Evolutionary conservation across 2,329 filamentous ascomycete genomes (phyloP).

Genomic region (Diaporthe ampelina): DNA sequence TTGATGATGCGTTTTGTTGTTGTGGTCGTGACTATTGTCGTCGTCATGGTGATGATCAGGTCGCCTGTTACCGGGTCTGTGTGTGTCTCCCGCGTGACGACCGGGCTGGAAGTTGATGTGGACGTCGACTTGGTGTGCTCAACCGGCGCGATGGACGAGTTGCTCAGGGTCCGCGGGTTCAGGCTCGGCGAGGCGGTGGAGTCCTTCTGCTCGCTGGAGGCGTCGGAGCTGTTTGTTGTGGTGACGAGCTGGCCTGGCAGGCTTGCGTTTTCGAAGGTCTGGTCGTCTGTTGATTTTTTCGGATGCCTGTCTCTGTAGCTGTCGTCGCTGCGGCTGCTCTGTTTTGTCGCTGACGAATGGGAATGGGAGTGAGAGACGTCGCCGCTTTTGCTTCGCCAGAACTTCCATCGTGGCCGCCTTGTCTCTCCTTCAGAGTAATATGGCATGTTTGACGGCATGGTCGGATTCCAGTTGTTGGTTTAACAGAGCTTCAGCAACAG

Average conservation of each 20-base stretch:
- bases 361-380: not conserved
- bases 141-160: slow-evolving; percentile 11
- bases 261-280: not conserved
- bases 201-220: slow-evolving; percentile 13
- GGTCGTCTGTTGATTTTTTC: not conserved
- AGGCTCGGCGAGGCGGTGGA: slow-evolving; percentile 5
- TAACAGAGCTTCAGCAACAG: not conserved
- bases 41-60: not conserved
- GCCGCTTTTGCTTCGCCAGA: slow-evolving; percentile 5
- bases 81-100: slow-evolving; percentile 13
- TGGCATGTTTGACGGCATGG: not conserved
- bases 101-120: not conserved
- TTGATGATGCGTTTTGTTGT: slow-evolving; percentile 12
- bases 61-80: slow-evolving; percentile 5
- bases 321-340: slow-evolving; percentile 14
- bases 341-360: not conserved
- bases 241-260: not conserved
- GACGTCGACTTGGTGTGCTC: slow-evolving; percentile 9
- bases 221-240: not conserved
- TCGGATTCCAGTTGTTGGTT: too few species aligned
- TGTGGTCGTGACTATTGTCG: not conserved
- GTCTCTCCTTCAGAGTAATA: not conserved
- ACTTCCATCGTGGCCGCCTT: slow-evolving; percentile 9
- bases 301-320: not conserved
- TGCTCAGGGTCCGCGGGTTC: slow-evolving; percentile 2